Evolutionary conservation across 495 filamentous ascomycete species (phyloP), one percentile per base, ranked within the genome.

Genomic region (Daldinia childiae): DNA sequence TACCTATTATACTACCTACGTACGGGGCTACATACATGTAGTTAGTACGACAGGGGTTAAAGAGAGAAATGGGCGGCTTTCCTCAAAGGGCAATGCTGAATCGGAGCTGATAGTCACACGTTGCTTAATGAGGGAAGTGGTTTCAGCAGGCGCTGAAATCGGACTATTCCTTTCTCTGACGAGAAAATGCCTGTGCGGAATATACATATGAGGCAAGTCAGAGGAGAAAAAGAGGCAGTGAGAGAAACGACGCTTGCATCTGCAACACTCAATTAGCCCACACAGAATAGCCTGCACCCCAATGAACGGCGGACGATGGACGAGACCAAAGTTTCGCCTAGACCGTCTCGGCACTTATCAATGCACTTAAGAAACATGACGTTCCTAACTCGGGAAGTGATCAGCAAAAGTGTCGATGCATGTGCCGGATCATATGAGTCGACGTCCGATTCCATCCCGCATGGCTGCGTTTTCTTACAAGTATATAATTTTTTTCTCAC

Each of bases 361-460:
- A 73, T 73, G 71, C 71, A 73, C 62, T 73, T 69, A 69, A 73
- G 71, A 73, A 73, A 69, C 71, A 73, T 73, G 71, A 73, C 71
- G 71, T 69, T 66, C 56, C 71, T 73, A 48, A 57, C 57, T 73
- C 43, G 58, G 71, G 66, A 73, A 73, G 66, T 61, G 71, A 73
- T 73, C 71, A 54, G 66, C 71, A 58, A 34, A 21, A 45, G 30
- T 38, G 60, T 68, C 65, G 71, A 73, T 69, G 66, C 71, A 73
- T 73, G 71, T 73, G 71, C 66, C 71, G 71, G 66, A 73, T 69
- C 71, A 69, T 69, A 73, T 73, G 71, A 66, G 71, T 73, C 66
- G 62, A 69, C 71, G 62, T 66, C 71, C 62, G 71, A 62, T 69
- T 52, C 66, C 59, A 50, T 66, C 71, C 62, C 66, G 66, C 61